Evolutionary conservation across 2,329 filamentous ascomycete species (phyloP), one percentile per base, ranked within the genome.

Genomic region (Alternaria brassicicola): DNA sequence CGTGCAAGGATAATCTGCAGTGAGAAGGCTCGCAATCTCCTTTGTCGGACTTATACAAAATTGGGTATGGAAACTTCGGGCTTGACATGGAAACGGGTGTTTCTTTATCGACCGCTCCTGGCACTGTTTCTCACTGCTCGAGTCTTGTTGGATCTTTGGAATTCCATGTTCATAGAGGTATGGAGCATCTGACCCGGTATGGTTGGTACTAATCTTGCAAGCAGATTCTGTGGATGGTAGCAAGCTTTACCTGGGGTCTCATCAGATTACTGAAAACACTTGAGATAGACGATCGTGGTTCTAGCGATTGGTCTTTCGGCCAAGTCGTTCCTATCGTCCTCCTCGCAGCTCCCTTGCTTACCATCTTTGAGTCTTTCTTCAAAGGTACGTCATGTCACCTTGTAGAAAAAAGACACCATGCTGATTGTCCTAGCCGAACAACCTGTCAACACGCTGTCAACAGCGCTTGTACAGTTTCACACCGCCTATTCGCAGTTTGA

Each of bases 1-100:
- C 15, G 15, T 35, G 15, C 2, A 8, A 35, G 31, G 3, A n/a
- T 6, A n/a, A 0, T 3, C 3, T 35, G 31, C 15, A 35, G 31
- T 4, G 2, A 35, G 3, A 35, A 3, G 5, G 1, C 6, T n/a
- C 31, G 31, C 1, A 0, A 8, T n/a, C 0, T n/a, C 13, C 31
- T 35, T 35, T 15, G 15, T 35, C 31, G 2, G 1, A 1, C 1
- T 17, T 35, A 35, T 7, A 35, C 15, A 9, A 15, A 7, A 1
- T 1, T 8, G 31, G 6, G 2, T 2, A 0, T 35, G 15, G 31
- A 17, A 8, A 35, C 15, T 4, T 35, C 31, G 1, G 31, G 31
- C 15, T 35, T 35, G 15, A 35, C 15, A n/a, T n/a, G 15, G 5
- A 33, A 33, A 5, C 31, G 31, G 0, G 3, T n/a, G 4, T n/a